Evolutionary conservation across 331 rosid species (phyloP).

Genomic region (Stylosanthes scabra): DNA sequence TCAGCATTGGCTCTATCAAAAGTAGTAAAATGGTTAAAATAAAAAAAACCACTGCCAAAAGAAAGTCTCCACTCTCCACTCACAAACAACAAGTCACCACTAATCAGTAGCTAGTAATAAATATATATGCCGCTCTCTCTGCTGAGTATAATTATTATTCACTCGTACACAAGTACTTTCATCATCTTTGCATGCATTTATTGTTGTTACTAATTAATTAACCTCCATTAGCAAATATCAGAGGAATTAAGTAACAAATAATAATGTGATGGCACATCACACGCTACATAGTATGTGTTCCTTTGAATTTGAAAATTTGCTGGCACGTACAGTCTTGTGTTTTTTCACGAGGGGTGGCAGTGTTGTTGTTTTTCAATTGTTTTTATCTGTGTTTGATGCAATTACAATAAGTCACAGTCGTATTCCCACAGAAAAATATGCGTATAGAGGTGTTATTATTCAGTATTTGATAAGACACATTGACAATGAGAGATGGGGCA

Average conservation of each 20-base stretch:
- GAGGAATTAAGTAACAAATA: too few species aligned
- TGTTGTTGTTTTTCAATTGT: slow-evolving; percentile 38
- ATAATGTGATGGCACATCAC: too few species aligned
- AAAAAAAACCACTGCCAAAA: slow-evolving; percentile 34
- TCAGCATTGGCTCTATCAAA: slow-evolving; percentile 49
- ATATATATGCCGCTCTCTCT: too few species aligned
- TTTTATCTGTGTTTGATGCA: background rate
- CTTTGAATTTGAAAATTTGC: background rate
- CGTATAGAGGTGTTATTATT: slow-evolving; percentile 16
- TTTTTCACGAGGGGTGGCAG: slow-evolving; percentile 49
- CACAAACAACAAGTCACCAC: slow-evolving; percentile 38
- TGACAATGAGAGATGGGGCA: slow-evolving; percentile 39
- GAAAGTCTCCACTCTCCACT: slow-evolving; percentile 46
- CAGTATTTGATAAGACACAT: slow-evolving; percentile 50
- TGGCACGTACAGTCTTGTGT: slow-evolving; percentile 24
- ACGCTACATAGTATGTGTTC: too few species aligned
- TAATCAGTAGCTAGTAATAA: background rate
- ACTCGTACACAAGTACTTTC: slow-evolving; percentile 8
- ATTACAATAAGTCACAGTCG: slow-evolving; percentile 35
- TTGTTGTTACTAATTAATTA: too few species aligned
- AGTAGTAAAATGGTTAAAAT: slow-evolving; percentile 45
- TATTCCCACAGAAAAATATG: slow-evolving; percentile 38
- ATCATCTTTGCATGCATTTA: too few species aligned
- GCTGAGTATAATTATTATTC: background rate
- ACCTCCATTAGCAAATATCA: too few species aligned